phyloP scores from a whole-genome alignment of 768 basidiomycete species.

The Coprinellus aureogranulatus region DNA sequence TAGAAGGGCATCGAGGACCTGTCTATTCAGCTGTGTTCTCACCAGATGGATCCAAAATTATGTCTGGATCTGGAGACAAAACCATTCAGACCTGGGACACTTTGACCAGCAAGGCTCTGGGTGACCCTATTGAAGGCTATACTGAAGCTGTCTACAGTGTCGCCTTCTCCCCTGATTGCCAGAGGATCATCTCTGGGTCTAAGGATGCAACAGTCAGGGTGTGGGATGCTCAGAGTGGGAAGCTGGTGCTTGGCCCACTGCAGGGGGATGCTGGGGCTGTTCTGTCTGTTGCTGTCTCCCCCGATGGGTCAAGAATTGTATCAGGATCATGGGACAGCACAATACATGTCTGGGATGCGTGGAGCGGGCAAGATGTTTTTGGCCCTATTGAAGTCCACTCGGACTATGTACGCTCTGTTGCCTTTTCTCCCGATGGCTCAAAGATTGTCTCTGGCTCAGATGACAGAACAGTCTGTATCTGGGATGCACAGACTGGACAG shows the following conservation, averaged over 20 bases:
- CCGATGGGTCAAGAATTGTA: slow-evolving; percentile 13
- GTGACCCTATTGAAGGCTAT: not conserved
- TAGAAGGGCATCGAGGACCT: not conserved
- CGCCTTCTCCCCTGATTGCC: not conserved
- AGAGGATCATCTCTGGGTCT: no score
- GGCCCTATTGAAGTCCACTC: not conserved
- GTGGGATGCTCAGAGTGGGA: no score
- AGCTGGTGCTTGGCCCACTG: no score
- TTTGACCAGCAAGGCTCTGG: not conserved
- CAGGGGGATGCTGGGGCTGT: no score
- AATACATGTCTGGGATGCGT: slow-evolving; percentile 6
- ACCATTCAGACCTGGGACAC: slow-evolving; percentile 1
- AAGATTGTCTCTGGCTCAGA: no score
- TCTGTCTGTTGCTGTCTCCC: not conserved
- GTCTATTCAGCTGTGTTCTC: slow-evolving; percentile 20
- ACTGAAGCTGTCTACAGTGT: not conserved
- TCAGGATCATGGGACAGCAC: not conserved
- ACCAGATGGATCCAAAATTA: not conserved
- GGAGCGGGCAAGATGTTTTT: not conserved
- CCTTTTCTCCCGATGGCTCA: not conserved
- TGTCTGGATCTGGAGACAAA: not conserved
- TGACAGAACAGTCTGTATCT: not conserved
- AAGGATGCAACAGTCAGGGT: no score
- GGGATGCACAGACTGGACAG: slow-evolving; percentile 2
- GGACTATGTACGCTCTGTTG: slow-evolving; percentile 4